Conservation (phyloP, 2,329 filamentous ascomycete genomes). For the Cytospora piceicola region DNA sequence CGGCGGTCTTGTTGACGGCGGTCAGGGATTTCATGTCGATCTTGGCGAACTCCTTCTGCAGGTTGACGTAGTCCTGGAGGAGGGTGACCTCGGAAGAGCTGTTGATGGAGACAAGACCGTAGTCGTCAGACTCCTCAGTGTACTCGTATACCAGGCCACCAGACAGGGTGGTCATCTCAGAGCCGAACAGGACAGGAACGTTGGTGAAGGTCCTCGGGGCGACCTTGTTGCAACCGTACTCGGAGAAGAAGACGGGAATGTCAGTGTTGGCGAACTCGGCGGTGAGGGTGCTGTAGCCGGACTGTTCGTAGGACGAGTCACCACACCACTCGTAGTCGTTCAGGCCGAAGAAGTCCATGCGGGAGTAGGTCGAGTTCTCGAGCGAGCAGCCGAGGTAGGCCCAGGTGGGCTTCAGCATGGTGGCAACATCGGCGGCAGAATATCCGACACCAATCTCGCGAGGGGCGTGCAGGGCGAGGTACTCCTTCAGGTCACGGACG, state of each 20-base stretch:
- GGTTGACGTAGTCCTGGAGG: constrained; percentile 64
- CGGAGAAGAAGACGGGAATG: constrained; percentile 77
- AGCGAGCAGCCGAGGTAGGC: constrained; percentile 70
- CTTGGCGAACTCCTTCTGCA: constrained; percentile 72
- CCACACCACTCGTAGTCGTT: constrained; percentile 69
- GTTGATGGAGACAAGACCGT: constrained; percentile 63
- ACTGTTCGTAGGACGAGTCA: constrained; percentile 53
- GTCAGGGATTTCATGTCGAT: constrained; percentile 70
- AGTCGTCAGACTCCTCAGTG: constrained; percentile 67
- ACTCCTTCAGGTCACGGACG: constrained; percentile 75
- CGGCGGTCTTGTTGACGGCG: constrained; percentile 59
- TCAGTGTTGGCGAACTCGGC: constrained; percentile 64
- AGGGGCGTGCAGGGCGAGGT: constrained; percentile 69
- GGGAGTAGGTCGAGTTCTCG: constrained; percentile 53
- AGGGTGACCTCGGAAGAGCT: constrained; percentile 58
- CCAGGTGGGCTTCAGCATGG: constrained; percentile 70
- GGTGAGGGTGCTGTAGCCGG: constrained; percentile 45
- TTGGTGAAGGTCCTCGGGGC: constrained; percentile 72
- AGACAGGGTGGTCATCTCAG: constrained; percentile 66
- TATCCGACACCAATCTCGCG: constrained; percentile 73
- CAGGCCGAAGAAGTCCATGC: constrained; percentile 73
- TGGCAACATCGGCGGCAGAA: constrained; percentile 73
- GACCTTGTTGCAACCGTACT: constrained; percentile 74
- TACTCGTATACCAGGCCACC: constrained; percentile 79
- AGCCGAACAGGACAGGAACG: constrained; percentile 69